Percentiles rank a stretch among this genome's conserved stretches.
Conservation (phyloP, 2,329 filamentous ascomycete genomes). For the Ciborinia camelliae region DNA sequence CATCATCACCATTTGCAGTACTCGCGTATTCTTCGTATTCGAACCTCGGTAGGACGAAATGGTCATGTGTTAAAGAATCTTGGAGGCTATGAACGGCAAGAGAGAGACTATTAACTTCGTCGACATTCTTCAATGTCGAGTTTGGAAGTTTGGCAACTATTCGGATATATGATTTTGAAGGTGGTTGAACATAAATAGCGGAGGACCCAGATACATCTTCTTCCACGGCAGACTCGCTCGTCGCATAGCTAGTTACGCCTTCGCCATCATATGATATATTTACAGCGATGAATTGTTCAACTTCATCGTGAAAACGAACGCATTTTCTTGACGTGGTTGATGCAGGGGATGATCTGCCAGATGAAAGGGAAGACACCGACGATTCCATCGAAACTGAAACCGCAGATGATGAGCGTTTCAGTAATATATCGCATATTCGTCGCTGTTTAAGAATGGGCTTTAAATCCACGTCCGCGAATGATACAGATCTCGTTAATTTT, state of each 20-base stretch:
- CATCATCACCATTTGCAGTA: conserved; percentile 8
- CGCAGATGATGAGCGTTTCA: conserved; percentile 82
- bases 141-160: conserved; percentile 16
- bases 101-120: conserved; percentile 1
- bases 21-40: conserved; percentile 12
- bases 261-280: not conserved
- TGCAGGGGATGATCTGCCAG: conserved; percentile 15
- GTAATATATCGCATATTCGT: conserved; percentile 92
- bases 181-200: not conserved
- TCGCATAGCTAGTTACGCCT: not conserved
- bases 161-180: not conserved
- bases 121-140: not conserved
- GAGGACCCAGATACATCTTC: not conserved
- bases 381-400: not conserved
- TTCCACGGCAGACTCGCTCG: not conserved
- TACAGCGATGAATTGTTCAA: conserved; percentile 18
- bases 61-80: conserved; percentile 15
- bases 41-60: conserved; percentile 11
- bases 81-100: not conserved
- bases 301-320: conserved; percentile 19
- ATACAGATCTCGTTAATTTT: not conserved
- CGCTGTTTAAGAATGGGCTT: conserved; percentile 91
- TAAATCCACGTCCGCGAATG: conserved; percentile 43
- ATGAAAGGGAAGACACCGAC: conserved; percentile 9
- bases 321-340: conserved; percentile 13